These are phyloP conservation scores for Pseudonectria buxi DNA, from an alignment of 2,329 filamentous ascomycete species.

Conservation along the genomic window DNA sequence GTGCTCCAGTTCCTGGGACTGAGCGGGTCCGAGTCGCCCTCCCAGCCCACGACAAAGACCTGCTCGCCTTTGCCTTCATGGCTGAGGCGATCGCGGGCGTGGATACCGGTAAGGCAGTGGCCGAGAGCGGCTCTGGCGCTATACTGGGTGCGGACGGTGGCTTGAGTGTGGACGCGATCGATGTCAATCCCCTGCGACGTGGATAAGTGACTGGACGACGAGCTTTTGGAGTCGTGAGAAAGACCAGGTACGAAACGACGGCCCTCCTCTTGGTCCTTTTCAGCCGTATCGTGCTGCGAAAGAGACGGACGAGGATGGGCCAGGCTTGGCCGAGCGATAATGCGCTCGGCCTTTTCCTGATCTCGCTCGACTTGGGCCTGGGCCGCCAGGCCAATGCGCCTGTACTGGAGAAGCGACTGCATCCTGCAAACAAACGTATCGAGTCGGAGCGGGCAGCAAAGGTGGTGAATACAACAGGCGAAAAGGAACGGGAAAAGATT, in stretches of 20 bases:
- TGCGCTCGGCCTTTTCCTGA: slow-evolving; percentile 8
- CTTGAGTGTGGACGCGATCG: slow-evolving; percentile 3
- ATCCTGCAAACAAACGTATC: too few relatives aligned
- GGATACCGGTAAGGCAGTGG: slow-evolving; percentile 24
- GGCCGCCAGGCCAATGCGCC: slow-evolving; percentile 11
- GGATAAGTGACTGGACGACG: too few relatives aligned
- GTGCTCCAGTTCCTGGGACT: slow-evolving; percentile 40
- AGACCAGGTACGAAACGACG: too few relatives aligned
- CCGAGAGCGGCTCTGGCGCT: slow-evolving; percentile 17
- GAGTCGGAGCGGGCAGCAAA: too few relatives aligned
- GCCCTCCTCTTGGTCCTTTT: not conserved
- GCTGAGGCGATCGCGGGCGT: slow-evolving; percentile 19
- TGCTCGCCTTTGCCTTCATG: slow-evolving; percentile 19
- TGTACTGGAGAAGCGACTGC: slow-evolving; percentile 16
- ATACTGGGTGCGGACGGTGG: slow-evolving; percentile 6
- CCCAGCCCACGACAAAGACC: slow-evolving; percentile 27
- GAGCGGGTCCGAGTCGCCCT: slow-evolving; percentile 31
- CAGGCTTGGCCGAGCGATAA: not conserved
- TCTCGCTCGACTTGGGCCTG: slow-evolving; percentile 16
- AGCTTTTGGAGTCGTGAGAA: too few relatives aligned
- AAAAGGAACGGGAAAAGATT: too few relatives aligned
- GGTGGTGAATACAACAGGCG: too few relatives aligned
- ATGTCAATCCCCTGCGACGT: not conserved
- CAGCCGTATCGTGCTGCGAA: not conserved
- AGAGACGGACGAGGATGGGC: too few relatives aligned